Percentiles rank a stretch among this genome's conserved stretches.
Conservation (phyloP, 2,329 filamentous ascomycete genomes). For the Metarhizium album region DNA sequence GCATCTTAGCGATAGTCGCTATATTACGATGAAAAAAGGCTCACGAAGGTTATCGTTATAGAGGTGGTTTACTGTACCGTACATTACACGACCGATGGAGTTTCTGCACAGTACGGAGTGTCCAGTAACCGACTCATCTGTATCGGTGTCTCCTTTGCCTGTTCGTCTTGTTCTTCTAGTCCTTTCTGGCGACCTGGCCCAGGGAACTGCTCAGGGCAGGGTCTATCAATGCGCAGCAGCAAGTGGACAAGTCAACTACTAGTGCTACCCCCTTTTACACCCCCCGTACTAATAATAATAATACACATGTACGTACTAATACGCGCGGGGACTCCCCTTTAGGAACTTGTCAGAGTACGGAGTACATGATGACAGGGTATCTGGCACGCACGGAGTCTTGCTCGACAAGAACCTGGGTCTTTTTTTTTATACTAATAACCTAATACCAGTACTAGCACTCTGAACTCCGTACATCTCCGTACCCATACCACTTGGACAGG, state of each 20-base stretch:
- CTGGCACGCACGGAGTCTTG: constrained; percentile 5
- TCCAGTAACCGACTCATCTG: background rate
- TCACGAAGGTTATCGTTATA: no score
- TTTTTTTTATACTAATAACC: constrained; percentile 6
- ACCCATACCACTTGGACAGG: constrained; percentile 5
- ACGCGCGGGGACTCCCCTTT: constrained; percentile 7
- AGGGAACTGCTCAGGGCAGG: background rate
- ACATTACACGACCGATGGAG: no score
- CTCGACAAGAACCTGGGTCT: constrained; percentile 4
- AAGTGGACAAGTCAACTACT: background rate
- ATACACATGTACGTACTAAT: no score
- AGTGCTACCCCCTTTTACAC: constrained; percentile 1
- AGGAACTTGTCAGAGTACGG: constrained; percentile 3
- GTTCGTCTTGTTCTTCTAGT: background rate
- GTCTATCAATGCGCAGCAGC: constrained; percentile 3
- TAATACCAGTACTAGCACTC: no score
- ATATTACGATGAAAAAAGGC: no score
- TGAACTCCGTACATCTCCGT: constrained; percentile 1
- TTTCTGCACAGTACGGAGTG: no score
- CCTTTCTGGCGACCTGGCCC: background rate
- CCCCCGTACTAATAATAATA: constrained; percentile 7
- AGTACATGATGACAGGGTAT: constrained; percentile 7
- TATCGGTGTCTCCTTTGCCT: background rate
- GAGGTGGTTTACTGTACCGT: no score
- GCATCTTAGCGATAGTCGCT: no score